Evolutionary conservation across 768 basidiomycete genomes (phyloP).

Genomic region (Cantharellus cinnabarinus): DNA sequence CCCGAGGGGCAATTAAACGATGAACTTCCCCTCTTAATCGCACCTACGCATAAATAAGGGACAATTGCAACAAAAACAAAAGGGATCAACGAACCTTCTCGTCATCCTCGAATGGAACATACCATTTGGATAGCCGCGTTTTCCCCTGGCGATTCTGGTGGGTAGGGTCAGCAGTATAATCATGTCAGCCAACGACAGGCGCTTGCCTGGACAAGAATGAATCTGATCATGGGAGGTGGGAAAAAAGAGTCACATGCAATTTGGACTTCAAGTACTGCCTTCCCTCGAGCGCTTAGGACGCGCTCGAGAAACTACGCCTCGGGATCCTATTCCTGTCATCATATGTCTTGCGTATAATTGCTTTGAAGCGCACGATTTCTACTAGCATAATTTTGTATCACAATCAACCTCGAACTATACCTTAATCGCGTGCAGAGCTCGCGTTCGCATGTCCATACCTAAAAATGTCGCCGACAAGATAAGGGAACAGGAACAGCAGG

Average conservation of each 20-base stretch:
- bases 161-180: not conserved
- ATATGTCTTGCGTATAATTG: too few species aligned
- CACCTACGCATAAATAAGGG: conserved; percentile 30
- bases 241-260: not conserved
- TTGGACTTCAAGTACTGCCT: not conserved
- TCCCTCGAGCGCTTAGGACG: not conserved
- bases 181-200: not conserved
- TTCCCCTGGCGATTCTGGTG: conserved; percentile 91
- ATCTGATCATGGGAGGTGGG: conserved; percentile 57
- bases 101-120: conserved; percentile 95
- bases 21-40: conserved; percentile 92
- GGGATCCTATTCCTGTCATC: not conserved
- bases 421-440: too few species aligned
- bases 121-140: conserved; percentile 94
- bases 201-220: conserved; percentile 85
- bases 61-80: not conserved
- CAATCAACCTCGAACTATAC: too few species aligned
- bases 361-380: too few species aligned
- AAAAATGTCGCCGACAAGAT: not conserved
- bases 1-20: conserved; percentile 81
- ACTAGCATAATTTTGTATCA: too few species aligned
- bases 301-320: not conserved
- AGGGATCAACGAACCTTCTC: conserved; percentile 51
- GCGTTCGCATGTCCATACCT: not conserved
- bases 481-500: not conserved